Conservation (phyloP, 257 asterid genomes). For the Plectranthus barbatus region DNA sequence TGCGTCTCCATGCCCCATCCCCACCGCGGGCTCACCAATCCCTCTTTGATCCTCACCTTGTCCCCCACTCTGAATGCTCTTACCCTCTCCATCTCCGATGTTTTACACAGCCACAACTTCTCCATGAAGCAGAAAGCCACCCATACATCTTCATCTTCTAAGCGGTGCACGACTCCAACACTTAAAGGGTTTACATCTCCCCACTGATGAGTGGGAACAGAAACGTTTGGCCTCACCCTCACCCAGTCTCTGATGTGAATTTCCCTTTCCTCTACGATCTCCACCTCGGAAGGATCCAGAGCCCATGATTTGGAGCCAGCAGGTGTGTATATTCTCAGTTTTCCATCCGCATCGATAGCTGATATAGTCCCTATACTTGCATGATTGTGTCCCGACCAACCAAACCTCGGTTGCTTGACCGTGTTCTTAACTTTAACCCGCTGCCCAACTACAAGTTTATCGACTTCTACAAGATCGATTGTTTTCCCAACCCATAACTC, state of each 20-base stretch:
- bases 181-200: slow-evolving; percentile 69
- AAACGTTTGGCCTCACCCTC: slow-evolving; percentile 47
- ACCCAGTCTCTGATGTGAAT: slow-evolving; percentile 74
- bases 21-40: slow-evolving; percentile 85
- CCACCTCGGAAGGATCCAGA: slow-evolving; percentile 90
- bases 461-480: slow-evolving; percentile 38
- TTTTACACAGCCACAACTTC: slow-evolving; percentile 83
- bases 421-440: slow-evolving; percentile 49
- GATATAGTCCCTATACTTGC: slow-evolving; percentile 68
- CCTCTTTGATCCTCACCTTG: slow-evolving; percentile 72
- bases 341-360: slow-evolving; percentile 89
- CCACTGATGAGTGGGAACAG: slow-evolving; percentile 83
- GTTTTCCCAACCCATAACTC: slow-evolving; percentile 70
- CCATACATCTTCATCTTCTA: slow-evolving; percentile 77
- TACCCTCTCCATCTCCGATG: slow-evolving; percentile 60
- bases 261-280: slow-evolving; percentile 61
- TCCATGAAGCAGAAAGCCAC: slow-evolving; percentile 92
- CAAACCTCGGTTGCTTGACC: slow-evolving; percentile 83
- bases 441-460: slow-evolving; percentile 58
- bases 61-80: slow-evolving; percentile 68
- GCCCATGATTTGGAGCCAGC: slow-evolving; percentile 83
- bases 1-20: slow-evolving; percentile 99
- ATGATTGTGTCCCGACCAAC: slow-evolving; percentile 94
- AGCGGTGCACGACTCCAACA: slow-evolving; percentile 86
- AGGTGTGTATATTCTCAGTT: slow-evolving; percentile 81